Evolutionary conservation across 352 stramenopile genomes (phyloP).

Genomic region (Globisporangium ultimum): DNA sequence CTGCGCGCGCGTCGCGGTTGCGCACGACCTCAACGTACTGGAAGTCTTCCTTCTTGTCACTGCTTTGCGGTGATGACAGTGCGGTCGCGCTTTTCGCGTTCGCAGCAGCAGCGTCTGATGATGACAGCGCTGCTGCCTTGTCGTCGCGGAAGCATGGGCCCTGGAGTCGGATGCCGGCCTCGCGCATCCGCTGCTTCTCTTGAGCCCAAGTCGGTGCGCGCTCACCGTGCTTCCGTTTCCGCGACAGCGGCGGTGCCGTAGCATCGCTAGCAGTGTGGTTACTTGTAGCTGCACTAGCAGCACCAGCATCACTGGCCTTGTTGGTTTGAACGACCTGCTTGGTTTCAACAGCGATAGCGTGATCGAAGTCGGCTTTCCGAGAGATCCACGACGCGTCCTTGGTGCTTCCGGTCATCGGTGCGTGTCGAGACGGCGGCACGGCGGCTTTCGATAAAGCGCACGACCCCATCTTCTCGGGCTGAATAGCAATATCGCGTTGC

Average conservation of each 20-base stretch:
- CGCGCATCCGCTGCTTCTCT: constrained; percentile 29
- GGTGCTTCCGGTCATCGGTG: background rate
- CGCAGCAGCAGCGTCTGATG: background rate
- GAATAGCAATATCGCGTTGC: background rate
- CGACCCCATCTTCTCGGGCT: background rate
- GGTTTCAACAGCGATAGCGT: background rate
- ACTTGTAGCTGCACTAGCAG: too few species aligned
- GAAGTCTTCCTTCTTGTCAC: constrained; percentile 24
- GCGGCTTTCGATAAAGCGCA: too few species aligned
- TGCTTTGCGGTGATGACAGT: constrained; percentile 1
- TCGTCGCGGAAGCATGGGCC: background rate
- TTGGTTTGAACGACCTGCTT: background rate
- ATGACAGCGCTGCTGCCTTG: background rate
- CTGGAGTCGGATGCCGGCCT: background rate
- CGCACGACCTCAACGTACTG: constrained; percentile 77
- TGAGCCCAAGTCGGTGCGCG: constrained; percentile 35
- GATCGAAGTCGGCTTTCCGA: constrained; percentile 10
- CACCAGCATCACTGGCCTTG: background rate
- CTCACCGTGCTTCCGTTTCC: background rate
- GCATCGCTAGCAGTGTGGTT: too few species aligned
- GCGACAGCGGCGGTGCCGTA: background rate
- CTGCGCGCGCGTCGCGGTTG: constrained; percentile 57
- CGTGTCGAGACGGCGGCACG: too few species aligned
- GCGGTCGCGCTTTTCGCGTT: background rate
- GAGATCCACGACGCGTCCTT: constrained; percentile 4